Percentiles rank a stretch among this genome's conserved stretches.
These are phyloP conservation scores for Sonneratia caseolaris DNA, from an alignment of 345 rosid species.

Conservation along the genomic window DNA sequence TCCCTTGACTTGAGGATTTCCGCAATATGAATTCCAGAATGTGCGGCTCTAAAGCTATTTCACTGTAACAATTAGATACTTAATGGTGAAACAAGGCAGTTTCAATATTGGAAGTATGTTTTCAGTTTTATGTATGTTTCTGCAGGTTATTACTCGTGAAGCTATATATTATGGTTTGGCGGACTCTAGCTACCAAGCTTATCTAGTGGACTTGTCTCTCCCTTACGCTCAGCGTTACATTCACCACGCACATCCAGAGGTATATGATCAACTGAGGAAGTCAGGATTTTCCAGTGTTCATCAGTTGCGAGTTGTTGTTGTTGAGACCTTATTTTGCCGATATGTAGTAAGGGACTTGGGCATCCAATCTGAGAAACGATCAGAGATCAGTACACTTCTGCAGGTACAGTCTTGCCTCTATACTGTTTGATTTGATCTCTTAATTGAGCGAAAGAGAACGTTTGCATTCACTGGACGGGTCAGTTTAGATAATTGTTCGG, in stretches of 20 bases:
- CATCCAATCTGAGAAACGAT: constrained; percentile 37
- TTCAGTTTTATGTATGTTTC: constrained; percentile 2
- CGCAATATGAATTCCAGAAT: background rate
- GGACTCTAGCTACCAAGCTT: constrained; percentile 41
- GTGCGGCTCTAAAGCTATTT: background rate
- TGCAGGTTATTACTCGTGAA: constrained; percentile 71
- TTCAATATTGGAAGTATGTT: too few species aligned
- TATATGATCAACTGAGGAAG: constrained; percentile 42
- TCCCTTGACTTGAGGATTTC: background rate
- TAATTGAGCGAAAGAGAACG: too few species aligned
- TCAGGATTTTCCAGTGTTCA: constrained; percentile 32
- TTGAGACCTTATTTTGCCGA: constrained; percentile 57
- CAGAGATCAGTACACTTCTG: constrained; percentile 52
- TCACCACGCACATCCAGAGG: constrained; percentile 37
- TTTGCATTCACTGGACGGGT: background rate
- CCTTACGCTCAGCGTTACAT: constrained; percentile 88
- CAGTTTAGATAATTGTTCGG: too few species aligned
- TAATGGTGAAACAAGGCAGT: too few species aligned
- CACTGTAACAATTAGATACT: background rate
- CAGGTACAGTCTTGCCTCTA: constrained; percentile 35
- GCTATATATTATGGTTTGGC: constrained; percentile 44
- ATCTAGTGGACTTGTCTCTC: constrained; percentile 67
- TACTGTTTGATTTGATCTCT: too few species aligned
- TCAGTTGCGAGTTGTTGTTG: constrained; percentile 46
- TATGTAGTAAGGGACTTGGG: constrained; percentile 45